phyloP scores from a whole-genome alignment of 1,284 basidiomycete species.

The Cutaneotrichosporon dermatis region DNA sequence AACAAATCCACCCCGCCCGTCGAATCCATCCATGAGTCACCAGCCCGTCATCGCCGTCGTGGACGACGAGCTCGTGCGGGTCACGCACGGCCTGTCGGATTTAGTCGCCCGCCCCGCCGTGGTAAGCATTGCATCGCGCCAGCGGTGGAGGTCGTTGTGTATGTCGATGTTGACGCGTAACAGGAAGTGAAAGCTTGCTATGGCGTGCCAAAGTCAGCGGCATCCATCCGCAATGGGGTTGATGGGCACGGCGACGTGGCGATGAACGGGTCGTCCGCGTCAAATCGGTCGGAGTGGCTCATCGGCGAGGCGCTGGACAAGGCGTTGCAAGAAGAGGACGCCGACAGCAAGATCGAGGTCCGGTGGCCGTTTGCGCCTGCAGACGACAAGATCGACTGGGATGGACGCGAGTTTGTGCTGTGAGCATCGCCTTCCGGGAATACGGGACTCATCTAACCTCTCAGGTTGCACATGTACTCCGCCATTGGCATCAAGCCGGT shows the following conservation, averaged over 20 bases:
- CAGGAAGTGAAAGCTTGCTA: slow-evolving; percentile 34
- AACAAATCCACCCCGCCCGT: too few relatives aligned
- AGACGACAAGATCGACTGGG: slow-evolving; percentile 64
- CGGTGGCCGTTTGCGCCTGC: slow-evolving; percentile 82
- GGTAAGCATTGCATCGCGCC: slow-evolving; percentile 18
- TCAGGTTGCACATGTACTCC: slow-evolving; percentile 77
- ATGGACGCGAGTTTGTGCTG: slow-evolving; percentile 89
- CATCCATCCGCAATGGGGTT: slow-evolving; percentile 4
- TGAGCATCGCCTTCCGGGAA: slow-evolving; percentile 49
- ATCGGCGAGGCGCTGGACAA: slow-evolving; percentile 77
- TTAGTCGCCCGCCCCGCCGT: slow-evolving; percentile 31
- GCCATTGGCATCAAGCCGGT: slow-evolving; percentile 70
- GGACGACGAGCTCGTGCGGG: slow-evolving; percentile 37
- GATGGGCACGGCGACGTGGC: slow-evolving; percentile 21
- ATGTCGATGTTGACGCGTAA: not conserved
- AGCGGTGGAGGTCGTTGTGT: too few relatives aligned
- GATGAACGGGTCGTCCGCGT: not conserved
- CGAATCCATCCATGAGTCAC: slow-evolving; percentile 5
- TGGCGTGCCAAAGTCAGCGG: slow-evolving; percentile 26
- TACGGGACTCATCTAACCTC: slow-evolving; percentile 9
- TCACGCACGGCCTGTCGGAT: slow-evolving; percentile 34
- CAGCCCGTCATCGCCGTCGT: slow-evolving; percentile 36
- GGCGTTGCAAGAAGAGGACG: slow-evolving; percentile 59
- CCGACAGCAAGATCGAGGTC: slow-evolving; percentile 62
- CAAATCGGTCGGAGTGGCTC: slow-evolving; percentile 66